phyloP scores from a whole-genome alignment of 768 basidiomycete genomes.

The Pulveroboletus sp. region DNA sequence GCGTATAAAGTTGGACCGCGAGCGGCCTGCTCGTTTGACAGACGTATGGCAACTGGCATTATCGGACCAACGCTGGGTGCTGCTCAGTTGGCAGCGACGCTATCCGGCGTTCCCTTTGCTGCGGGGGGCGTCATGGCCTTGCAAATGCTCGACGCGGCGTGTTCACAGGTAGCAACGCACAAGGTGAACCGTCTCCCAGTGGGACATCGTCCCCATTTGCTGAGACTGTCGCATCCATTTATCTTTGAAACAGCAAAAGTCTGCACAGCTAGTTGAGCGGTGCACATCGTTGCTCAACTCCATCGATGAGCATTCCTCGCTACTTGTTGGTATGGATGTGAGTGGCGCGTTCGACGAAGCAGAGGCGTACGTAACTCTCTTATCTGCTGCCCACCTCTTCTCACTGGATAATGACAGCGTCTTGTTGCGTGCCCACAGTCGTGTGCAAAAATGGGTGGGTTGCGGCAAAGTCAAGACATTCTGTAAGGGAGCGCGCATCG shows the following conservation, averaged over 20 bases:
- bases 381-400: not conserved
- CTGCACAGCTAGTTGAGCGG: conserved; percentile 39
- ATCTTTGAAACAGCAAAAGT: conserved; percentile 36
- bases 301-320: conserved; percentile 39
- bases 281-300: conserved; percentile 39
- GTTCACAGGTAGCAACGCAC: conserved; percentile 45
- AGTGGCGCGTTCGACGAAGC: conserved; percentile 42
- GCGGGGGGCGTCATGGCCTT: conserved; percentile 42
- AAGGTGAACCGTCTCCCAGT: conserved; percentile 37
- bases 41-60: conserved; percentile 15
- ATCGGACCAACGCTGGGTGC: conserved; percentile 23
- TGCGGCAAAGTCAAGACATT: conserved; percentile 39
- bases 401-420: conserved; percentile 30
- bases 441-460: conserved; percentile 38
- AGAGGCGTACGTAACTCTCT: conserved; percentile 36
- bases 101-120: conserved; percentile 45
- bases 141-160: conserved; percentile 43
- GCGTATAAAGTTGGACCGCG: conserved; percentile 10
- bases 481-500: conserved; percentile 28
- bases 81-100: conserved; percentile 42
- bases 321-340: conserved; percentile 40
- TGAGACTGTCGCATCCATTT: not conserved
- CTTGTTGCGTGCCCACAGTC: conserved; percentile 37
- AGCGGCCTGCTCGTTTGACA: not conserved
- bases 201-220: not conserved